Evolutionary conservation across 2,329 filamentous ascomycete genomes (phyloP), one percentile per base, ranked within the genome.

Genomic region (Aspergillus terreus): DNA sequence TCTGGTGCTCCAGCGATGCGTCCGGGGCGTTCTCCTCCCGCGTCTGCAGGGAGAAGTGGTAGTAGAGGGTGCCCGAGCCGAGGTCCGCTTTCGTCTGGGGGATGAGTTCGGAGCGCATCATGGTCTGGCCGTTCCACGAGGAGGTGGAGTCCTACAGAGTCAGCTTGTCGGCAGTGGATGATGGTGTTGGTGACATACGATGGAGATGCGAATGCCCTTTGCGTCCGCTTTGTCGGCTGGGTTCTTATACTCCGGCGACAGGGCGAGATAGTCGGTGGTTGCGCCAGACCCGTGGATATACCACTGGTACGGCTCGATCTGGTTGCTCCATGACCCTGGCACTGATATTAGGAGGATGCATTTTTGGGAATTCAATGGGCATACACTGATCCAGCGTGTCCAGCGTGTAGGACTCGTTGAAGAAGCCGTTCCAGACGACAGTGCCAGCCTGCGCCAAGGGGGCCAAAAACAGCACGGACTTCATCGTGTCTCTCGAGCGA

Each of bases 21-120:
- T 77, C 79, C 0, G 86, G 86, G 0, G 83, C 74, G 62, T 88
- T 88, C 15, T 72, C 77, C 41, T 73, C 75, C 12, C 71, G 75
- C 43, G 81, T 77, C 76, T 80, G 82, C 57, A 90, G 79, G 53
- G 79, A 84, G 71, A 89, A 89, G 69, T 90, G 86, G 69, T 89
- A 90, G 72, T 78, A 87, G 32, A 88, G 79, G 46, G 81, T 84
- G 41, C 85, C 85, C n/a, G 70, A 63, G 59, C 82, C 84, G 68
- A 89, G 86, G 52, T 83, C 76, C 0, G 82, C 82, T 2, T 69
- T 79, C 0, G 85, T 88, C 71, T 88, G 83, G 7, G 86, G 86
- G 58, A 90, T 90, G 54, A 90, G 74, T 71, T 90, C 87, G 0
- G 84, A 88, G 47, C 86, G 80, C 66, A 85, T 82, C 86, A 89